Evolutionary conservation across 139 green algal species (phyloP).

Genomic region (Auxenochlorella protothecoides): DNA sequence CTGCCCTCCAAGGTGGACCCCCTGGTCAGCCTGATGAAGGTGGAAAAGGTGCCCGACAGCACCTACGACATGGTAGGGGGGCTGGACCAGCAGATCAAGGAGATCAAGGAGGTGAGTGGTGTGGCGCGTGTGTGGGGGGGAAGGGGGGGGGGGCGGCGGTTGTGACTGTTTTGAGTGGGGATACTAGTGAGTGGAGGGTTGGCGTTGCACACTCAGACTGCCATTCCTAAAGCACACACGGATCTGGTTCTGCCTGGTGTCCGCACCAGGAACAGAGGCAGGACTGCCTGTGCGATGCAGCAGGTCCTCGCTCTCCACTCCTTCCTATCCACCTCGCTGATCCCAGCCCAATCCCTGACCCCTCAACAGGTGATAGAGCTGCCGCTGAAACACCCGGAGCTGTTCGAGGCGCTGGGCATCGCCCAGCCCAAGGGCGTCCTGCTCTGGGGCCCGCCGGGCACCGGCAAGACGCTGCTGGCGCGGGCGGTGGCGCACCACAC

Average conservation of each 20-base stretch:
- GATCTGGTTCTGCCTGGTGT: too few species aligned
- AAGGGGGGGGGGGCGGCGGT: background rate
- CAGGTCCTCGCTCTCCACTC: background rate
- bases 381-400: constrained; percentile 98
- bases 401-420: constrained; percentile 97
- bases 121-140: background rate
- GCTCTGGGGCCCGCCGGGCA: constrained; percentile 56
- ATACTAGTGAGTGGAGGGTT: too few species aligned
- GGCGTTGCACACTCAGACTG: too few species aligned
- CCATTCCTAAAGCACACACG: too few species aligned
- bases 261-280: too few species aligned
- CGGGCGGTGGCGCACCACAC: constrained; percentile 98
- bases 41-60: constrained; percentile 99
- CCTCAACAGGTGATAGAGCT: constrained; percentile 88
- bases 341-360: background rate
- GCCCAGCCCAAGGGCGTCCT: constrained; percentile 86
- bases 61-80: constrained; percentile 99
- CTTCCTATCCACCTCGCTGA: background rate
- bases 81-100: constrained; percentile 98
- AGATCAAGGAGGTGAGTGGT: constrained; percentile 92
- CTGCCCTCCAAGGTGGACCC: constrained; percentile 90
- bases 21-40: constrained; percentile 92
- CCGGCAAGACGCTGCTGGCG: constrained; percentile 81
- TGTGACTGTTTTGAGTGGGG: too few species aligned
- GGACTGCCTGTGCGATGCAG: background rate